A percentile compares a stretch with the other conserved stretches of the same genome.
Evolutionary conservation across 306 rosid genomes (phyloP).

Genomic region (Castanea mollissima): DNA sequence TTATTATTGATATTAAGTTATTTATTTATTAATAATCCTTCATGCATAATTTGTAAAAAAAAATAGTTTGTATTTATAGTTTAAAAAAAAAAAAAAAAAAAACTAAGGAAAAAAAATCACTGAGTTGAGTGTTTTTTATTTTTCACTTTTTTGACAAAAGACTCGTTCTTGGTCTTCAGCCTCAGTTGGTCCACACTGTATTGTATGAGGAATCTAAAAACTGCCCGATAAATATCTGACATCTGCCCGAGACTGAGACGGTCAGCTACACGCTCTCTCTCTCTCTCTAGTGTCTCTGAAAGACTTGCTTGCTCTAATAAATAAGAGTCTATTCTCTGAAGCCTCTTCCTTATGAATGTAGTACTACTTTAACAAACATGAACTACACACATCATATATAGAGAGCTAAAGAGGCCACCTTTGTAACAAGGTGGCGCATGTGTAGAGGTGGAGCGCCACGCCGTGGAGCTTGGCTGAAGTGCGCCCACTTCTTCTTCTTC

Average conservation of each 20-base stretch:
- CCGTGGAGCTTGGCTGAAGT: conserved; percentile 20
- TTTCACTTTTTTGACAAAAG: neutral
- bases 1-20: too few species aligned
- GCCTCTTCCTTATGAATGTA: neutral
- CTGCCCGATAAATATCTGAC: conserved; percentile 58
- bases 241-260: conserved; percentile 60
- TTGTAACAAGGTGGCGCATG: conserved; percentile 44
- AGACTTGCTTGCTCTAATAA: neutral
- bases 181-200: conserved; percentile 21
- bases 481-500: neutral
- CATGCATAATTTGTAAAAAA: too few species aligned
- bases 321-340: too few species aligned
- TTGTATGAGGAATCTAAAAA: conserved; percentile 27
- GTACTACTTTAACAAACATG: conserved; percentile 42
- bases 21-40: too few species aligned
- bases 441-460: conserved; percentile 24
- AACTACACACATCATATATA: conserved; percentile 23
- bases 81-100: neutral
- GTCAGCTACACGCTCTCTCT: conserved; percentile 38
- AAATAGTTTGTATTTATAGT: accelerated
- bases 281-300: neutral
- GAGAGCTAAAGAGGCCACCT: conserved; percentile 31
- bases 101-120: neutral
- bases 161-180: neutral
- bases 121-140: too few species aligned